phyloP scores from a whole-genome alignment of 805 yeast species.

The Starmerella bombicola region DNA sequence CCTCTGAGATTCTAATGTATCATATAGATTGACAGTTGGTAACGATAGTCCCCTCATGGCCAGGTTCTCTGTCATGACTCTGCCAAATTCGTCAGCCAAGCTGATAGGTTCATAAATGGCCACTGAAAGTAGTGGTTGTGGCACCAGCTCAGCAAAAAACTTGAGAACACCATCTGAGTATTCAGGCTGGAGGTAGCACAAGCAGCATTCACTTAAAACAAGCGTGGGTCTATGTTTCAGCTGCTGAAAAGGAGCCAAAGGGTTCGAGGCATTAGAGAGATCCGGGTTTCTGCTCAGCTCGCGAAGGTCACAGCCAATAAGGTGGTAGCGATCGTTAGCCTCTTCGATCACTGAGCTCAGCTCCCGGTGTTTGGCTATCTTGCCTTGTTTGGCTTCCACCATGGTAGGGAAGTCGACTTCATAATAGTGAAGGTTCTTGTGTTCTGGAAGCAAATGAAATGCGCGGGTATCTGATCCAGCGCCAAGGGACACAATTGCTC shows the following conservation, averaged over 20 bases:
- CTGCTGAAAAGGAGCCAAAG: background rate
- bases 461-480: conserved; percentile 70
- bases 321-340: conserved; percentile 33
- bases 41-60: conserved; percentile 48
- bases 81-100: conserved; percentile 50
- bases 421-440: conserved; percentile 33
- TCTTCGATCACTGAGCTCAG: conserved; percentile 27
- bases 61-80: conserved; percentile 53
- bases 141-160: conserved; percentile 32
- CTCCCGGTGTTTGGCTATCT: conserved; percentile 31
- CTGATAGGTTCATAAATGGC: conserved; percentile 61
- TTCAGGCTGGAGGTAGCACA: conserved; percentile 51
- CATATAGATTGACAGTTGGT: conserved; percentile 43
- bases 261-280: background rate
- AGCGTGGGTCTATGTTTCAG: conserved; percentile 39
- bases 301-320: conserved; percentile 47
- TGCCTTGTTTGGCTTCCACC: conserved; percentile 38
- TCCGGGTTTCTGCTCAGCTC: conserved; percentile 24
- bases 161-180: conserved; percentile 37
- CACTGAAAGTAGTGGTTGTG: conserved; percentile 25
- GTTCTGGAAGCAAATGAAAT: conserved; percentile 36
- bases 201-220: conserved; percentile 60
- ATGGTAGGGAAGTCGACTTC: conserved; percentile 57
- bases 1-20: conserved; percentile 35
- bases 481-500: conserved; percentile 55